Evolutionary conservation across 2,329 filamentous ascomycete species (phyloP), one percentile per base, ranked within the genome.

Genomic region (Escovopsis sp.): DNA sequence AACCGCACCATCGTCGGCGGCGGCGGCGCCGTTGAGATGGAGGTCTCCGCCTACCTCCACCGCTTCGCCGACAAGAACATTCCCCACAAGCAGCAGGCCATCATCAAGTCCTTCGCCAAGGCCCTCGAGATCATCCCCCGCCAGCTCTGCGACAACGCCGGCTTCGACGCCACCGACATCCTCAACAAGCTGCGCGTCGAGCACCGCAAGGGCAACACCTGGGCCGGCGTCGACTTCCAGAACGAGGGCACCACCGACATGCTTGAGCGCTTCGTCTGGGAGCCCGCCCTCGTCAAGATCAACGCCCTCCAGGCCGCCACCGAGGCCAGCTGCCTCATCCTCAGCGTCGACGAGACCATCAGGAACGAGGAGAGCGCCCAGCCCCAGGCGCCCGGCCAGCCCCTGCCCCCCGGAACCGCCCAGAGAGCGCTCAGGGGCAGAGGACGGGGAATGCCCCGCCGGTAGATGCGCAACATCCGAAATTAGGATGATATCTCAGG

Each of bases 61-160:
- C 74, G 76, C 53, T 95, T 83, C 56, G 91, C 93, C 50, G 89
- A 96, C 69, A 82, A 83, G 68, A 88, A 93, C 60, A 80, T 96
- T 45, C 77, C 82, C 4, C 77, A 93, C 72, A 96, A 96, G 73
- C 89, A 96, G 63, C 91, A 98, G 67, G 77, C 85, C 43, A 87
- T 98, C 56, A 91, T 98, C 72, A 96, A 96, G 70, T 84, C 86
- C 5, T 96, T 96, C 54, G 91, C 91, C 54, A 95, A 94, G 70
- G 91, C 91, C 1, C 76, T 98, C 43, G 91, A 98, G 68, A 82
- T 96, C 47, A 93, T 98, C 53, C 91, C 91, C 19, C 82, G 91
- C 55, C 91, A 96, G 67, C 73, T 98, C 47, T 98, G 91, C 69
- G 91, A 98, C 69, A 98, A 98, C 58, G 91, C 91, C 43, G 91